Evolutionary conservation across 1,139 yeast species (phyloP).

Genomic region (Diutina mesorugosa): DNA sequence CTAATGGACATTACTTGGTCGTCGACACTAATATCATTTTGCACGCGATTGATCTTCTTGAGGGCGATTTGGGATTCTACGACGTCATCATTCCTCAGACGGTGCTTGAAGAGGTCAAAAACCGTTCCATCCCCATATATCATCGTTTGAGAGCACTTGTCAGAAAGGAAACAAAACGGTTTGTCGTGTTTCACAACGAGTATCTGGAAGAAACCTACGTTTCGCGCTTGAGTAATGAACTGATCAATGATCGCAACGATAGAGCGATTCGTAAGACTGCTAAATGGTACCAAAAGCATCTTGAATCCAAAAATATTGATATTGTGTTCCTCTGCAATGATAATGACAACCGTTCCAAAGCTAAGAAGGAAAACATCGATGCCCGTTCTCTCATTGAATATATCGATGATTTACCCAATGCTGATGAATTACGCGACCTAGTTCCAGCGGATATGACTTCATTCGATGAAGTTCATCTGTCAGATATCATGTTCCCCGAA

Average conservation of each 20-base stretch:
- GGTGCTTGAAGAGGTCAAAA: constrained; percentile 85
- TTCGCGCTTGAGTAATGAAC: constrained; percentile 50
- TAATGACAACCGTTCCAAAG: constrained; percentile 48
- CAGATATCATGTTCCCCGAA: constrained; percentile 58
- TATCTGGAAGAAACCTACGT: constrained; percentile 64
- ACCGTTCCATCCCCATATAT: constrained; percentile 79
- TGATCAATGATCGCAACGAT: constrained; percentile 85
- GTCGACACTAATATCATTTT: constrained; percentile 83
- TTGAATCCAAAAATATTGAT: constrained; percentile 30
- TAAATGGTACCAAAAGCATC: constrained; percentile 60
- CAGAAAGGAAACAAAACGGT: constrained; percentile 69
- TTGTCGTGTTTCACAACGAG: constrained; percentile 88
- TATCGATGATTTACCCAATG: constrained; percentile 58
- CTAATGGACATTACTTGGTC: constrained; percentile 52
- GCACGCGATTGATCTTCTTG: constrained; percentile 83
- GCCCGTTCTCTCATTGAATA: constrained; percentile 53
- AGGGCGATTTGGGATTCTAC: constrained; percentile 61
- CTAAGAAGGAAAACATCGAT: constrained; percentile 39
- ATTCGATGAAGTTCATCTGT: constrained; percentile 14
- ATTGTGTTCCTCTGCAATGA: constrained; percentile 72
- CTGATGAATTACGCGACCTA: constrained; percentile 69
- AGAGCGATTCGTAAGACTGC: constrained; percentile 74
- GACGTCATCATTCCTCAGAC: constrained; percentile 93
- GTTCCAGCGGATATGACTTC: constrained; percentile 39
- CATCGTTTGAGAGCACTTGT: constrained; percentile 70